These are phyloP conservation scores for Aspergillus steynii DNA, from an alignment of 495 filamentous ascomycete genomes.

Conservation along the genomic window DNA sequence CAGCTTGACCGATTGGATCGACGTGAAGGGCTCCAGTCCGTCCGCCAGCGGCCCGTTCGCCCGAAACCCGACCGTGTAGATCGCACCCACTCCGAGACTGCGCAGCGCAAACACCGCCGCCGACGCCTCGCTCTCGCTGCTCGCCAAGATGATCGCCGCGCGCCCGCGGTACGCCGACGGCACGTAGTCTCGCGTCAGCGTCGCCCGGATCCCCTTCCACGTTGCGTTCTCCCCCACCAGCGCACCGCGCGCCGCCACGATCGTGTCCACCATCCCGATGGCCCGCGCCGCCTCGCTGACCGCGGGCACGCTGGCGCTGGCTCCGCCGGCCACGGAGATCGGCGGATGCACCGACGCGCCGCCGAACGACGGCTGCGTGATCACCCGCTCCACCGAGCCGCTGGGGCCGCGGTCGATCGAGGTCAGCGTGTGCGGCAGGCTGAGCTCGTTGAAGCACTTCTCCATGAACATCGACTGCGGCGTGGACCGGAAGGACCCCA, in stretches of 20 bases:
- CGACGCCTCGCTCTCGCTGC: slow-evolving; percentile 67
- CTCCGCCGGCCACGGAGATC: slow-evolving; percentile 45
- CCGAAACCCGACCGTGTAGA: slow-evolving; percentile 83
- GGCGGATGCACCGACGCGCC: slow-evolving; percentile 78
- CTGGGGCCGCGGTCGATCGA: slow-evolving; percentile 70
- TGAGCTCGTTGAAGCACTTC: slow-evolving; percentile 85
- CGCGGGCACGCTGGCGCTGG: slow-evolving; percentile 56
- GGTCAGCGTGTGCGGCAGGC: slow-evolving; percentile 75
- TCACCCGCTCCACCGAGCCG: slow-evolving; percentile 63
- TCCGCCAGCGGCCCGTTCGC: slow-evolving; percentile 61
- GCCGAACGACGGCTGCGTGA: slow-evolving; percentile 70
- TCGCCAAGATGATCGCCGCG: slow-evolving; percentile 71
- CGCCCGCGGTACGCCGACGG: slow-evolving; percentile 76
- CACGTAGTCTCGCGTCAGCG: slow-evolving; percentile 75
- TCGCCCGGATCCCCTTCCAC: slow-evolving; percentile 82
- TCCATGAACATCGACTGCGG: slow-evolving; percentile 82
- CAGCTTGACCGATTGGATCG: slow-evolving; percentile 72
- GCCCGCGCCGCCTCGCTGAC: slow-evolving; percentile 71
- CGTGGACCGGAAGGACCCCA: slow-evolving; percentile 68
- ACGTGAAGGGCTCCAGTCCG: slow-evolving; percentile 75
- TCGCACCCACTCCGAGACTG: slow-evolving; percentile 70
- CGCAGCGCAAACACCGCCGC: slow-evolving; percentile 74
- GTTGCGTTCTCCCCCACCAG: slow-evolving; percentile 76
- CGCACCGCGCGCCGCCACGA: slow-evolving; percentile 49
- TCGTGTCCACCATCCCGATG: slow-evolving; percentile 79